Evolutionary conservation across 164 flowering plant genomes (phyloP).

Genomic region (Piper betle): DNA sequence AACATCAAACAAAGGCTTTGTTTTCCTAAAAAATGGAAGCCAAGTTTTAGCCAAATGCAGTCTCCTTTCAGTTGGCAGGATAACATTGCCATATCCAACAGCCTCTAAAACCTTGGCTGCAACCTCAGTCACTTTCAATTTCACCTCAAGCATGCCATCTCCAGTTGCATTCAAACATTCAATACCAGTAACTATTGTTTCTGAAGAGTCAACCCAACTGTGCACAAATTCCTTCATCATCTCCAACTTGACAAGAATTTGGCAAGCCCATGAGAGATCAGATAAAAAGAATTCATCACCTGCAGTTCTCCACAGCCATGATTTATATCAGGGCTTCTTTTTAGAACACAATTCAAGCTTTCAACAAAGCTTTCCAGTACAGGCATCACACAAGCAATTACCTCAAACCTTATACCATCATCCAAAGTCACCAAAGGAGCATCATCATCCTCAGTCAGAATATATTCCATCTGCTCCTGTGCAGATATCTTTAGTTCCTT

Average conservation of each 20-base stretch:
- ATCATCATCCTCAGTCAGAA: conserved; percentile 96
- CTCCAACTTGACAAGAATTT: conserved; percentile 56
- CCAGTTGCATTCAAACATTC: conserved; percentile 15
- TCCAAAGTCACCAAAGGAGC: conserved; percentile 49
- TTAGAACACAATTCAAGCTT: conserved; percentile 24
- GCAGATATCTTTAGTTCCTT: conserved; percentile 57
- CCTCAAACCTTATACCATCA: conserved; percentile 48
- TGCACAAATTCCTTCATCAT: conserved; percentile 53
- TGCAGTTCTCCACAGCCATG: conserved; percentile 14
- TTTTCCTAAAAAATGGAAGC: conserved; percentile 70
- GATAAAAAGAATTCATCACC: conserved; percentile 28
- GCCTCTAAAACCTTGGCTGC: conserved; percentile 68
- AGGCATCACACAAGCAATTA: conserved; percentile 27
- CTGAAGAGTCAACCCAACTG: conserved; percentile 62
- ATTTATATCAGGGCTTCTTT: conserved; percentile 15
- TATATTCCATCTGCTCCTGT: conserved; percentile 92
- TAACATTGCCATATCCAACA: conserved; percentile 60
- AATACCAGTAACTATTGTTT: conserved; percentile 29
- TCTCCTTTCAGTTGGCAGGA: conserved; percentile 54
- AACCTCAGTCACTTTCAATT: conserved; percentile 52
- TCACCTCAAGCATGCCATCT: conserved; percentile 22
- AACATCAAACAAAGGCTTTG: conserved; percentile 47
- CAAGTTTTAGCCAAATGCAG: conserved; percentile 56
- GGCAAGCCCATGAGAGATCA: conserved; percentile 77
- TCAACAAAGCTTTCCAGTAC: conserved; percentile 36